These are phyloP conservation scores for Colletotrichum caudatum DNA, from an alignment of 2,329 filamentous ascomycete genomes.

Conservation along the genomic window DNA sequence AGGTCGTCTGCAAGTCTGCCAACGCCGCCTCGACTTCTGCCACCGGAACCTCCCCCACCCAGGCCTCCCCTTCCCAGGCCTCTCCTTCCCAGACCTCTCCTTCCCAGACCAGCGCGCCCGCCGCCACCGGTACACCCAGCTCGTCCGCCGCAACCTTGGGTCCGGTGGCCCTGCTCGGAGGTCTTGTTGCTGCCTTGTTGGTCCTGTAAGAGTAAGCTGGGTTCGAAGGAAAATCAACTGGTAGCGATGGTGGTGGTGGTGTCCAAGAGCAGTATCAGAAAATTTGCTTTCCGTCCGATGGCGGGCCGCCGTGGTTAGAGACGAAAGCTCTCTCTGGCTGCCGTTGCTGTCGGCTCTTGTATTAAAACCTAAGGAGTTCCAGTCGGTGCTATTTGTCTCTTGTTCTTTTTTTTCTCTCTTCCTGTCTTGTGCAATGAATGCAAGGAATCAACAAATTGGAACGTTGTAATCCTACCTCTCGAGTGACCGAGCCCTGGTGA, in stretches of 20 bases:
- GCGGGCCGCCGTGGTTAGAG: background rate
- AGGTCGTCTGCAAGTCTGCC: slow-evolving; percentile 52
- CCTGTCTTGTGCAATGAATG: background rate
- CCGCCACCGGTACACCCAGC: slow-evolving; percentile 30
- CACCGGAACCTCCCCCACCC: background rate
- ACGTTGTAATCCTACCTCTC: background rate
- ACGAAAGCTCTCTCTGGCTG: background rate
- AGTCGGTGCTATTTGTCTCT: background rate
- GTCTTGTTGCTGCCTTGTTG: slow-evolving; percentile 36
- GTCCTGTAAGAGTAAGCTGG: slow-evolving; percentile 20
- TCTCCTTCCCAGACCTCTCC: slow-evolving; percentile 2
- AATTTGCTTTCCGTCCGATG: background rate
- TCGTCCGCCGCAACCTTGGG: slow-evolving; percentile 34
- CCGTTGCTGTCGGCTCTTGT: background rate
- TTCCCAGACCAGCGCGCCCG: slow-evolving; percentile 13
- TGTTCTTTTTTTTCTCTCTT: background rate
- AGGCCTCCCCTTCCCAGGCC: slow-evolving; percentile 5
- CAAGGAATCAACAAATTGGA: background rate
- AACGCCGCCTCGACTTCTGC: slow-evolving; percentile 24
- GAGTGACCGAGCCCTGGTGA: background rate
- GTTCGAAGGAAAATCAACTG: background rate
- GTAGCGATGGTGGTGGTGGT: background rate
- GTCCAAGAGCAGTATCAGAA: background rate
- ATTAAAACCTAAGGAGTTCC: background rate
- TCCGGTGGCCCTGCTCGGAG: slow-evolving; percentile 33